Conservation (phyloP, 352 stramenopile species). For the Phytophthora palmivora region DNA sequence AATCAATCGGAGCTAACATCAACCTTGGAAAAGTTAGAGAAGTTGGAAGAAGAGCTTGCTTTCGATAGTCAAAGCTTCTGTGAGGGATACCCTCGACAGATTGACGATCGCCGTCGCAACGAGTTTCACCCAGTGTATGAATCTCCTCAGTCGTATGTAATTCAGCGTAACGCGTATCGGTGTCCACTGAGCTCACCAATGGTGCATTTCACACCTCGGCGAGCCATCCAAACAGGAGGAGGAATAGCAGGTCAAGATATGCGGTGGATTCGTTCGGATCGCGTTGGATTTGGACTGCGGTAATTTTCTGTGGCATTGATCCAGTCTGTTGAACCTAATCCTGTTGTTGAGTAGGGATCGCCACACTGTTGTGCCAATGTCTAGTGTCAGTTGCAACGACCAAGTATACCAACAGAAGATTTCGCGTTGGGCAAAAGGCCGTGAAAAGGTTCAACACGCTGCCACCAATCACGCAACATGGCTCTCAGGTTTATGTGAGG, state of each 20-base stretch:
- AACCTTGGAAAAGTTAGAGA: constrained; percentile 29
- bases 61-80: constrained; percentile 19
- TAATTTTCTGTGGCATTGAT: constrained; percentile 8
- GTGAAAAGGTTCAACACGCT: constrained; percentile 64
- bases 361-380: constrained; percentile 5
- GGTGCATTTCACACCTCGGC: constrained; percentile 9
- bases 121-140: constrained; percentile 18
- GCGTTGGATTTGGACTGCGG: constrained; percentile 25
- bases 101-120: constrained; percentile 3
- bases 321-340: not conserved
- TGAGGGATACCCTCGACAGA: not conserved
- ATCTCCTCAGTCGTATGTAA: constrained; percentile 13
- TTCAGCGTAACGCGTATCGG: constrained; percentile 23
- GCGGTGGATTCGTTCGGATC: constrained; percentile 23
- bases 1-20: constrained; percentile 30
- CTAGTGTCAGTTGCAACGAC: constrained; percentile 16
- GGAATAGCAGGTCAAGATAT: constrained; percentile 12
- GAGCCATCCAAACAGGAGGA: constrained; percentile 6
- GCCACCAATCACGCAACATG: constrained; percentile 66
- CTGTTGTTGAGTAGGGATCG: constrained; percentile 7
- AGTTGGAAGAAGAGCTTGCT: constrained; percentile 30
- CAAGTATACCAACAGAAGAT: constrained; percentile 65
- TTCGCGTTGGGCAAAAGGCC: constrained; percentile 64
- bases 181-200: constrained; percentile 23
- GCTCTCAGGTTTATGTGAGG: constrained; percentile 67